Evolutionary conservation across 345 rosid species (phyloP), one percentile per base, ranked within the genome.

Genomic region (Moricandia moricandioides): DNA sequence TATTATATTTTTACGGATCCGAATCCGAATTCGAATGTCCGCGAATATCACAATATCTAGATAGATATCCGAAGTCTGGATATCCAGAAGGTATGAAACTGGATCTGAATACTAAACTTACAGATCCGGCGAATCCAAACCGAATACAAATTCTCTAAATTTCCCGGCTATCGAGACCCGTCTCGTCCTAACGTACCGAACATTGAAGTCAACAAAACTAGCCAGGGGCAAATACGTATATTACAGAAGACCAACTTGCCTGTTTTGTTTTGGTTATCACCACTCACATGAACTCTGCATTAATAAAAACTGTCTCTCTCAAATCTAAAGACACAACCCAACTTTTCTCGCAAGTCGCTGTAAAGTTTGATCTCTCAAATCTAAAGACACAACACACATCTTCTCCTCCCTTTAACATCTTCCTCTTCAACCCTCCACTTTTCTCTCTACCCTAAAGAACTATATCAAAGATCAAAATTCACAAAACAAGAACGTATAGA

Each of bases 261-360:
- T 34, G 33, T 34, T 58, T 77, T 17, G n/a, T 77, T 76, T 69
- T 69, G 8, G 70, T 76, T 77, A 70, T 34, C 76, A 65, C 72
- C 77, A 71, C 77, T 71, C 77, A 78, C 81, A 78, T 78, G 81
- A 71, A 71, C 71, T 70, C 71, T 77, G 75, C 80, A 70, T 77
- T 77, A 43, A 77, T 77, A 43, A 77, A 76, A 71, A 56, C 80
- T 43, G 39, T 51, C 70, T 56, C 65, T 73, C 62, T 65, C 76
- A 65, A 26, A 58, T 57, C 71, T 26, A 47, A 71, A 64, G 47
- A 34, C 74, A 69, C 52, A 52, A 61, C 71, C 74, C 74, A 76
- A 77, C 70, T 70, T 70, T 64, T 57, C n/a, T 47, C 18, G 17
- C 35, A 62, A 70, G 75, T 76, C 70, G 65, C 80, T 77, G 80